Base-by-base conservation (phyloP, 2,329 filamentous ascomycete genomes). In the Diplodia corticola region DNA sequence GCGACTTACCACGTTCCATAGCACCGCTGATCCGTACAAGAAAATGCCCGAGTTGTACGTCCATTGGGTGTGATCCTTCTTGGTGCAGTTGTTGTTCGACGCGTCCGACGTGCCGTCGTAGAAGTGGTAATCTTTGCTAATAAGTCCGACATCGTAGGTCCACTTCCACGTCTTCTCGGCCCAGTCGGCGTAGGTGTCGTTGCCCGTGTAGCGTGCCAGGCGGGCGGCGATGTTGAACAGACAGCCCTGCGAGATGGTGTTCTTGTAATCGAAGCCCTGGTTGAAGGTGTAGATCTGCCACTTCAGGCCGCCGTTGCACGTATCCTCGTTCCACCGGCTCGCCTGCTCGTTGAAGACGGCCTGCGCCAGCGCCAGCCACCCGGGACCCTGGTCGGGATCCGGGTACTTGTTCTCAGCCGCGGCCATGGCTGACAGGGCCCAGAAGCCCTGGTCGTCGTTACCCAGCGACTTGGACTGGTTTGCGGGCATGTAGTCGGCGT, bases 271-370 rank as follows among this genome's bases (percentile, higher is more conserved):
- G 70, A 82, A 87, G 4, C 91, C 91, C 66, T 83, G 86, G 79
- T 93, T 93, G 80, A 89, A 91, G 15, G 86, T 83, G 79, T 89
- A 93, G 68, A 96, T 91, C 80, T 96, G 92, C 93, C 93, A 96
- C 69, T 89, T 87, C 69, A 96, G 78, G 13, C 92, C 92, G 59
- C 92, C 92, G 57, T 80, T 82, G 76, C 92, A 96, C 0, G 82
- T 82, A 0, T 78, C 72, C 2, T 78, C 79, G 70, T 95, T 88
- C 89, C 91, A 95, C 24, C 91, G 86, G 22, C 78, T 77, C 1
- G 86, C 87, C 73, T 92, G 92, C 60, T 89, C 88, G 79, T 95
- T 92, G 77, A 94, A 96, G 2, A 92, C 90, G 9, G 89, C 90
- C 76, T 93, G 90, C 0, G 86, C 89, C 63, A 95, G 84, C 5